Evolutionary conservation across 192 early-diverging fungal species (phyloP).

Genomic region (Chytriomyces sp.): DNA sequence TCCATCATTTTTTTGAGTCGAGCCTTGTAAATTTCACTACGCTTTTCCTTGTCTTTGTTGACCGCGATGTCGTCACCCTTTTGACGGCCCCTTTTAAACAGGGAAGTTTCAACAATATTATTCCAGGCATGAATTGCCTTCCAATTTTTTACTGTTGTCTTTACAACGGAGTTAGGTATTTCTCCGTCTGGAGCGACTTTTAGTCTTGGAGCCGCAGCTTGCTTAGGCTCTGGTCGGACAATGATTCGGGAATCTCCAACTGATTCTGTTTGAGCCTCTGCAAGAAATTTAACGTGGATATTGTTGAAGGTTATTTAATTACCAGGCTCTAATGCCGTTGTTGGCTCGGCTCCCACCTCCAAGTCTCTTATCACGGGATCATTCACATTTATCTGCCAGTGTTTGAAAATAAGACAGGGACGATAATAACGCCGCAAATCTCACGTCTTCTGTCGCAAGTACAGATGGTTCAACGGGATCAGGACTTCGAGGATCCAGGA

Average conservation of each 20-base stretch:
- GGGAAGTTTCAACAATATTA: constrained; percentile 16
- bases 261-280: too few relatives aligned
- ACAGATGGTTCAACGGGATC: constrained; percentile 14
- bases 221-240: too few relatives aligned
- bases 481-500: constrained; percentile 15
- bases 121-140: constrained; percentile 30
- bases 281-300: too few relatives aligned
- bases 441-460: not conserved
- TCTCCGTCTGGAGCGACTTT: constrained; percentile 49
- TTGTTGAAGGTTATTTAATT: too few relatives aligned
- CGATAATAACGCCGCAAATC: not conserved
- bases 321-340: too few relatives aligned
- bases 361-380: not conserved
- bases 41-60: constrained; percentile 21
- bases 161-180: constrained; percentile 48
- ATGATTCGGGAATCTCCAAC: too few relatives aligned
- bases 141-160: constrained; percentile 39
- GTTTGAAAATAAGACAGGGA: not conserved
- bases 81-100: not conserved
- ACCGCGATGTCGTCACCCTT: constrained; percentile 13
- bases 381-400: not conserved
- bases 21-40: constrained; percentile 48
- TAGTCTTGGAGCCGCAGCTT: not conserved
- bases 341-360: not conserved
- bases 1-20: constrained; percentile 47